Base-by-base conservation (phyloP, 257 asterid species). In the Solanum neorickii region DNA sequence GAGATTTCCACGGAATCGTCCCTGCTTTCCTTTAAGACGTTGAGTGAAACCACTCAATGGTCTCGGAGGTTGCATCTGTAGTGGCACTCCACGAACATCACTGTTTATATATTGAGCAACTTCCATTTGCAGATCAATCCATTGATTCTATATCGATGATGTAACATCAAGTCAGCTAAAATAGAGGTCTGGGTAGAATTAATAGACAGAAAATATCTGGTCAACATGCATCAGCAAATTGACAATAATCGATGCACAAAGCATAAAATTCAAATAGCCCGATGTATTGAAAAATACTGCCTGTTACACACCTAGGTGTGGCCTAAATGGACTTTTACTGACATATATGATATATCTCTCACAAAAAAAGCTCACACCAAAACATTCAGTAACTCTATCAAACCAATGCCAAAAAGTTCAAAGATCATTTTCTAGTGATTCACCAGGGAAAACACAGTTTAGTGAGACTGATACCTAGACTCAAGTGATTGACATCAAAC, bases 21-120 rank as follows among this genome's bases (percentile, higher is more conserved):
- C 99, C 88, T 93, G 94, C 91, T 97, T 97, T 87, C 99, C 99
- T 89, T 97, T 97, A 75, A 97, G 97, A 59, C 98, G 97, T 93
- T 97, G 98, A 91, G 95, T 94, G 90, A 97, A 94, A 86, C 99
- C 99, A 91, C 95, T 91, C 90, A 95, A 87, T 86, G 94, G 95
- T 91, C 84, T 94, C 56, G 90, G 23, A 85, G 88, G 68, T 18
- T 56, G 86, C 91, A 70, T 56, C 37, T 86, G 37, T 14, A 39
- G 70, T 84, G 95, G 94, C 88, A 89, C 42, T 47, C 94, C 98
- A 92, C 96, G 97, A 66, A 90, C 93, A 7, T 94, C 98, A 92
- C 98, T 94, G 76, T 95, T 94, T 87, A 97, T 94, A 89, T 95
- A 97, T 66, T 92, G 98, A 56, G 98, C 99, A 86, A 94, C 96